These are phyloP conservation scores for Ophiocordyceps sinensis DNA, from an alignment of 2,329 filamentous ascomycete genomes.

Conservation along the genomic window DNA sequence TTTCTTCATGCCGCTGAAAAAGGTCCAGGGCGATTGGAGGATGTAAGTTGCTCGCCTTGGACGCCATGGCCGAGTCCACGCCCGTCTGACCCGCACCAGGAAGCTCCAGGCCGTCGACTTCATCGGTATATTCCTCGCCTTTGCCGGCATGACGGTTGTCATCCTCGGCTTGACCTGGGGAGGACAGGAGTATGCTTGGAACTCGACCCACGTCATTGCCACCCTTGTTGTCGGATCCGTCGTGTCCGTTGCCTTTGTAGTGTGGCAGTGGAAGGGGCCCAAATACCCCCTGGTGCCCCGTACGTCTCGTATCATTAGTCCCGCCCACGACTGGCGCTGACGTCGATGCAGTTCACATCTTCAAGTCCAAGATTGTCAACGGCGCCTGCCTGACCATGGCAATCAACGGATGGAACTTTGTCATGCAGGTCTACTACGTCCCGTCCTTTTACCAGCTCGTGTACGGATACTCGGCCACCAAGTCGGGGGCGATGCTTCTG, in stretches of 20 bases:
- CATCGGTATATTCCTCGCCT: conserved; percentile 28
- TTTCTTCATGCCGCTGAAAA: conserved; percentile 42
- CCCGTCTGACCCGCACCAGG: conserved; percentile 7
- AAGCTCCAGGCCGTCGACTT: conserved; percentile 39
- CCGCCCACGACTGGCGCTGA: not conserved
- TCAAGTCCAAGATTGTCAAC: conserved; percentile 36
- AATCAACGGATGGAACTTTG: conserved; percentile 44
- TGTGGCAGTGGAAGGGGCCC: conserved; percentile 38
- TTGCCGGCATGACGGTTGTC: conserved; percentile 29
- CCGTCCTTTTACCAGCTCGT: conserved; percentile 31
- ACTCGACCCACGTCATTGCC: conserved; percentile 36
- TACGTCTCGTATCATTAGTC: conserved; percentile 11
- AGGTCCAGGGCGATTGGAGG: conserved; percentile 36
- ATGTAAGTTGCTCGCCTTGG: conserved; percentile 13
- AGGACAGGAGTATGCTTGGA: conserved; percentile 42
- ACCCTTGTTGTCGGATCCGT: conserved; percentile 35
- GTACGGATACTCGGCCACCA: conserved; percentile 27
- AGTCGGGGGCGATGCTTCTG: conserved; percentile 25
- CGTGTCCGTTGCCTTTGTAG: conserved; percentile 31
- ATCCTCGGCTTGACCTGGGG: conserved; percentile 43
- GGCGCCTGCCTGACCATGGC: conserved; percentile 42
- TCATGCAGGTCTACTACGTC: conserved; percentile 38
- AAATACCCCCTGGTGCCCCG: conserved; percentile 31
- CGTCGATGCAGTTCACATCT: conserved; percentile 29
- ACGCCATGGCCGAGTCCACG: no score